Base-by-base conservation (phyloP, 805 yeast genomes). In the Starmera dryadoides region DNA sequence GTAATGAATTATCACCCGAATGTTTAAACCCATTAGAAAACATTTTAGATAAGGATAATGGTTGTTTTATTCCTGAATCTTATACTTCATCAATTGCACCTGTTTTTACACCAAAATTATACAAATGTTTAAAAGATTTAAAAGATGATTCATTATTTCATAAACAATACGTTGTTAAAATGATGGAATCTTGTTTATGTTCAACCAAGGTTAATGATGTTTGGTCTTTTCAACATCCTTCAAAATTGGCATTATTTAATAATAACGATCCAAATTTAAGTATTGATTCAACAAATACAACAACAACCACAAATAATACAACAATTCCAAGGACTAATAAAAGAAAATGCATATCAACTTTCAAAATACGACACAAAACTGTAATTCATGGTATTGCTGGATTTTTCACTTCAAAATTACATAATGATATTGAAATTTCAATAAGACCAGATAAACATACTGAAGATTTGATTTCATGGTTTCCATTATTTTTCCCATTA, bases 1-100 rank as follows among this genome's bases (percentile, higher is more conserved):
- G 94, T 57, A 91, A 89, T 58, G 97, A 89, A 55, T 66, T 86
- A 15, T 72, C 86, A 8, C 97, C 98, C 0, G 98, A 89, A 56
- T 80, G 93, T 42, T 57, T 86, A 3, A 64, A 63, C 34, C 61
- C 69, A 1, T 50, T 68, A 15, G 71, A 73, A 37, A 45, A 51
- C 35, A 48, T 75, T 58, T 48, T 72, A 58, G 38, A 60, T 18
- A 58, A 56, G 7, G 42, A 48, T 10, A 41, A 56, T 28, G 82
- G 86, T 3, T 58, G 77, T 17, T 79, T 74, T 60, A 81, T 83
- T 29, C 91, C 91, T 11, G 62, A 68, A 38, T 63, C 69, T 6
- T 79, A 82, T 52, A 55, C 79, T 1, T 71, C 83, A 14, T 77
- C 63, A 41, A 52, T 84, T 10, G 79, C 81, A 4, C 96, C 96